A percentile compares a stretch with the other conserved stretches of the same genome.
These are phyloP conservation scores for Pneumocystis jirovecii DNA, from an alignment of 1,139 yeast genomes.

Conservation along the genomic window DNA sequence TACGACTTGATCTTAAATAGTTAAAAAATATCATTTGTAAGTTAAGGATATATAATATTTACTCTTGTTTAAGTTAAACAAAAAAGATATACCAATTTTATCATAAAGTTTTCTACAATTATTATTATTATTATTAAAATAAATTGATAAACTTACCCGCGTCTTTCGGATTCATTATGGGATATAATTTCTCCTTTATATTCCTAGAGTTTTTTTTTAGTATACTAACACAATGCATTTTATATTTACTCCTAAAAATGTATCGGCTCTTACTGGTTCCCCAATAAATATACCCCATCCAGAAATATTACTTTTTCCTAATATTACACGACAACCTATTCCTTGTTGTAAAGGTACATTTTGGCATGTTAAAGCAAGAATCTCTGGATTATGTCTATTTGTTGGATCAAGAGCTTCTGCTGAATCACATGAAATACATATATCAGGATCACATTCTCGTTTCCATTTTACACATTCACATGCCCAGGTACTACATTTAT, in stretches of 20 bases:
- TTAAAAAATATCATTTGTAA: background rate
- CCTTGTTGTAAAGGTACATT: constrained; percentile 14
- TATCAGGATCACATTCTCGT: constrained; percentile 15
- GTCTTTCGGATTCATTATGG: constrained; percentile 15
- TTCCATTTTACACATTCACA: constrained; percentile 15
- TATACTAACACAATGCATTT: background rate
- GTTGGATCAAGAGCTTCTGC: constrained; percentile 14
- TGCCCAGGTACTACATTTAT: constrained; percentile 12
- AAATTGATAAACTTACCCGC: constrained; percentile 9
- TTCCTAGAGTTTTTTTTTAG: constrained; percentile 4
- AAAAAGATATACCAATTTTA: constrained; percentile 13
- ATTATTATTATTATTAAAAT: background rate
- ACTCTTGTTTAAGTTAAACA: constrained; percentile 14
- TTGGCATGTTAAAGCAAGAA: constrained; percentile 3
- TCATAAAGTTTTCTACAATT: constrained; percentile 13
- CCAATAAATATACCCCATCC: constrained; percentile 15
- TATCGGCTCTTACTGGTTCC: constrained; percentile 13
- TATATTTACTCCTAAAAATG: constrained; percentile 10
- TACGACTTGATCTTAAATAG: constrained; percentile 1
- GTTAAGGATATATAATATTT: background rate
- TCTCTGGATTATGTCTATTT: constrained; percentile 9
- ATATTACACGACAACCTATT: constrained; percentile 10
- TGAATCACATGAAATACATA: constrained; percentile 14
- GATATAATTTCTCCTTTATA: constrained; percentile 15
- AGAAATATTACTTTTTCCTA: constrained; percentile 12